These are phyloP conservation scores for Rhodomyrtus psidioides DNA, from an alignment of 441 rosid genomes.

Conservation along the genomic window DNA sequence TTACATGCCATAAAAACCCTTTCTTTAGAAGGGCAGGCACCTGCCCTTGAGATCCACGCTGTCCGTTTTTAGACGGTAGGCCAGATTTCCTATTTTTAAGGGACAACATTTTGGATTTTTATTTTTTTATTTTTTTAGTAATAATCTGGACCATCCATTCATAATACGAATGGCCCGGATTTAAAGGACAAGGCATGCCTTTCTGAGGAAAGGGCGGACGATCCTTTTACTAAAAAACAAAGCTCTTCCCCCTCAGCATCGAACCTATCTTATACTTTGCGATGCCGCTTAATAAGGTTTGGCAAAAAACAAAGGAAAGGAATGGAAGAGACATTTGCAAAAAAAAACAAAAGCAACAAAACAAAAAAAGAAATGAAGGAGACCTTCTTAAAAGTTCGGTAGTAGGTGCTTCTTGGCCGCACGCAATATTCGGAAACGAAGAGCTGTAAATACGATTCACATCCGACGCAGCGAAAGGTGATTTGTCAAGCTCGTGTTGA, in stretches of 20 bases:
- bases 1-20: not conserved
- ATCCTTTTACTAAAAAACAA: too few species aligned
- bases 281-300: not conserved
- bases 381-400: not conserved
- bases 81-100: too few species aligned
- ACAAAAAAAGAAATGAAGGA: not conserved
- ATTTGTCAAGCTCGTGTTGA: not conserved
- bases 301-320: not conserved
- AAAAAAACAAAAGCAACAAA: not conserved
- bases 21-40: too few species aligned
- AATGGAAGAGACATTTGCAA: not conserved
- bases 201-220: too few species aligned
- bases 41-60: too few species aligned
- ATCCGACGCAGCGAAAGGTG: not conserved
- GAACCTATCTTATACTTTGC: not conserved
- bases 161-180: too few species aligned
- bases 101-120: too few species aligned
- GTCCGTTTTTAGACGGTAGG: too few species aligned
- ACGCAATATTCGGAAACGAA: not conserved
- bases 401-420: not conserved
- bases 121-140: too few species aligned
- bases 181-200: too few species aligned
- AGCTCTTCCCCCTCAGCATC: not conserved
- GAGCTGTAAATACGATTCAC: not conserved
- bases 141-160: too few species aligned